Base-by-base conservation (phyloP, 2,329 filamentous ascomycete genomes). In the Scedosporium minutisporum region DNA sequence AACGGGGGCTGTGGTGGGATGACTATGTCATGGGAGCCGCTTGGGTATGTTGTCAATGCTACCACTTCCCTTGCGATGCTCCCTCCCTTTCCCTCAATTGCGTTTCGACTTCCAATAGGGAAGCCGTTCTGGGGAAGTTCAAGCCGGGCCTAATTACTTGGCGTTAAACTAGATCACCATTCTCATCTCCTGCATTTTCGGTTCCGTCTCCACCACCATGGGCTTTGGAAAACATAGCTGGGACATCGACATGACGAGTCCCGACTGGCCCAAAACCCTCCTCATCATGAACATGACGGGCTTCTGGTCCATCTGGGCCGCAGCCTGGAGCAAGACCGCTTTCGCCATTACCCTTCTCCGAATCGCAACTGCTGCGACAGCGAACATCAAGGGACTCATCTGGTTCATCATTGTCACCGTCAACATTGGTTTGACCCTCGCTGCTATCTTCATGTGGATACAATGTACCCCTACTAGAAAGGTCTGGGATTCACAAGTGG, bases 341-440 rank as follows among this genome's bases (percentile, higher is more conserved):
- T 74, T 77, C 62, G 73, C 72, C 12, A 67, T 75, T 16, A 75
- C 73, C 0, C 65, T 75, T 2, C 67, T 75, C n/a, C 69, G 73
- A 3, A 67, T 75, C 29, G 65, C 68, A 3, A 33, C 60, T 5
- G 51, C 51, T 23, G 51, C 51, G 3, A 46, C 60, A 64, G 70
- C 71, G 63, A 68, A 68, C 3, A 65, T 72, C 10, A 59, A 68
- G 4, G 67, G 67, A 64, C 21, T 75, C 46, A 70, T 75, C 9
- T 68, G 74, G 64, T 68, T 72, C 9, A 69, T 72, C 58, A 74
- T 74, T 44, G 21, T 71, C 9, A 69, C 69, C 0, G 70, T 75
- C 67, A 74, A 75, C 60, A 21, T 69, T 21, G 21, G 18, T 7
- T 23, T 59, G 33, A 38, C 33, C 44, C 38, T 59, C 3, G 57